Percentiles rank a stretch among this genome's conserved stretches.
Evolutionary conservation across 2,329 filamentous ascomycete species (phyloP).

Genomic region (Blastomyces silverae): DNA sequence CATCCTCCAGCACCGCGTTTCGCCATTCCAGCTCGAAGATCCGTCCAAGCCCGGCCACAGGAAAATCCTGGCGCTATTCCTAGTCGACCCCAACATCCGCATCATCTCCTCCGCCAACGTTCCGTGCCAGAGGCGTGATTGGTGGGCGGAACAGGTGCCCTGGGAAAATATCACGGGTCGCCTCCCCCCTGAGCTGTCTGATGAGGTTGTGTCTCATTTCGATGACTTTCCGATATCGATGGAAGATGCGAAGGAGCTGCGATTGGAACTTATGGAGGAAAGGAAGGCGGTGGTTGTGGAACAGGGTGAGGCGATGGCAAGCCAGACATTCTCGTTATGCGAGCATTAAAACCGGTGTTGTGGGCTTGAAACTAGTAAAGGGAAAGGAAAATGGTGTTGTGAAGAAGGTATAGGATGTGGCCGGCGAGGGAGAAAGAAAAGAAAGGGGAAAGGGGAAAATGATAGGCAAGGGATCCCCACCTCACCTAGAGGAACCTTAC

Average conservation of each 20-base stretch:
- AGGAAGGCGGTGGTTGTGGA: constrained; percentile 13
- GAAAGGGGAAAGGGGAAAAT: too few species aligned
- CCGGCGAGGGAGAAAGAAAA: too few species aligned
- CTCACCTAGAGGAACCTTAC: too few species aligned
- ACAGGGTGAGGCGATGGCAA: not conserved
- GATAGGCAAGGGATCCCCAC: too few species aligned
- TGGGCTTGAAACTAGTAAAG: not conserved
- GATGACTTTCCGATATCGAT: constrained; percentile 15
- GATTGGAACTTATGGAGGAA: constrained; percentile 21
- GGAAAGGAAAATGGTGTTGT: too few species aligned
- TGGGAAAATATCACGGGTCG: constrained; percentile 5
- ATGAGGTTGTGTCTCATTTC: constrained; percentile 14
- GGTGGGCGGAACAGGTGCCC: constrained; percentile 17
- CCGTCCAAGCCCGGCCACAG: constrained; percentile 20
- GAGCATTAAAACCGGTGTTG: constrained; percentile 16
- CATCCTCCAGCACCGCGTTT: constrained; percentile 20
- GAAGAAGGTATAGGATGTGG: not conserved
- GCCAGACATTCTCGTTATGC: constrained; percentile 16
- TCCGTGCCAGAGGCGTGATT: constrained; percentile 18
- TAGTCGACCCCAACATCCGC: constrained; percentile 20
- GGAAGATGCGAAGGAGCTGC: constrained; percentile 19
- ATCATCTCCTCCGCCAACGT: constrained; percentile 21
- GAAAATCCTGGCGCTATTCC: constrained; percentile 21
- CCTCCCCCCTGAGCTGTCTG: constrained; percentile 16
- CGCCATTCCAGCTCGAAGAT: constrained; percentile 18